Conservation (phyloP, 208 protist genomes). For the Polymyxa betae region DNA sequence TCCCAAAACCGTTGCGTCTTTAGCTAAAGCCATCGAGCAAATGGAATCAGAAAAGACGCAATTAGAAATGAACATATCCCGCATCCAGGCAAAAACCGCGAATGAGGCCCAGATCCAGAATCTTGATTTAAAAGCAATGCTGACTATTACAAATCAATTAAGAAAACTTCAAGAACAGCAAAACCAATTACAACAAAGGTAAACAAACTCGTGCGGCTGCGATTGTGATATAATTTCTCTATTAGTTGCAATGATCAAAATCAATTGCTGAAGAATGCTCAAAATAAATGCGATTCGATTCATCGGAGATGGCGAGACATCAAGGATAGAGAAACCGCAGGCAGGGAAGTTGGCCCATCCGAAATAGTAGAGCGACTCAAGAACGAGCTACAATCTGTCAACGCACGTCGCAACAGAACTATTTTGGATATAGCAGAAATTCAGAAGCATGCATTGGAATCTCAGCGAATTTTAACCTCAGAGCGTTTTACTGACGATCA, state of each 20-base stretch:
- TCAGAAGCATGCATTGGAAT: background rate
- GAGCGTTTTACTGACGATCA: constrained; percentile 20
- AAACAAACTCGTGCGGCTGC: too few species aligned
- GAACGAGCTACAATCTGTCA: background rate
- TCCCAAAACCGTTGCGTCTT: background rate
- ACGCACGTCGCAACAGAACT: background rate
- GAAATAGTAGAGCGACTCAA: background rate
- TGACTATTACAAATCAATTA: background rate
- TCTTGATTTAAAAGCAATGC: background rate
- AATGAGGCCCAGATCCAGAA: constrained; percentile 49
- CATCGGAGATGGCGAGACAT: constrained; percentile 46
- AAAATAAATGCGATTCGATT: background rate
- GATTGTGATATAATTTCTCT: background rate
- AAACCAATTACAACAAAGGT: constrained; percentile 18
- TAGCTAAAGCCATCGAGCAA: constrained; percentile 44
- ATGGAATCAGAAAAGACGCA: constrained; percentile 42
- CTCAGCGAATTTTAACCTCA: background rate
- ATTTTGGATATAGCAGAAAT: background rate
- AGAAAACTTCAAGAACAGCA: constrained; percentile 30
- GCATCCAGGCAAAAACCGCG: constrained; percentile 4
- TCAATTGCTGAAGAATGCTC: constrained; percentile 24
- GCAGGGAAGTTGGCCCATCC: background rate
- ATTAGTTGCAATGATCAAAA: background rate
- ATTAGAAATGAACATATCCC: constrained; percentile 26
- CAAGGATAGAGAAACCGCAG: background rate